Conservation (phyloP, 2,329 filamentous ascomycete genomes). For the Penicillium olsonii region DNA sequence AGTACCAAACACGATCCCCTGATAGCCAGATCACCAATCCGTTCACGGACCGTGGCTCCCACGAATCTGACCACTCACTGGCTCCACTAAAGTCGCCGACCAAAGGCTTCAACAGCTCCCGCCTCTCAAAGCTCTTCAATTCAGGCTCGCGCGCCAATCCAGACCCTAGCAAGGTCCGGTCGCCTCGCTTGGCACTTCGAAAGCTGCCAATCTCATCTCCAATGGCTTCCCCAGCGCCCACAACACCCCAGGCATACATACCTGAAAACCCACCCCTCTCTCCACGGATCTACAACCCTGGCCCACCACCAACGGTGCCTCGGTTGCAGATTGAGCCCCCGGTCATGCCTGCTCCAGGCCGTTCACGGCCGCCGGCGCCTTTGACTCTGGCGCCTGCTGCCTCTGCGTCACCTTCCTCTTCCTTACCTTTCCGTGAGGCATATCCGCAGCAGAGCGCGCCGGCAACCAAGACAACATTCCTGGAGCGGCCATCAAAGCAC, state of each 20-base stretch:
- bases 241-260: conserved; percentile 45
- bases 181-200: conserved; percentile 47
- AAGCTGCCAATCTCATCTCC: conserved; percentile 62
- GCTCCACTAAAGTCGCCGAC: conserved; percentile 26
- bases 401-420: conserved; percentile 34
- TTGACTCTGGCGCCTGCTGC: conserved; percentile 27
- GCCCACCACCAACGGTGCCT: conserved; percentile 57
- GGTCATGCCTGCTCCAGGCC: conserved; percentile 15
- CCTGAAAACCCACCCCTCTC: conserved; percentile 59
- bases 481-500: conserved; percentile 44
- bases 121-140: conserved; percentile 45
- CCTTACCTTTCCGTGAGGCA: conserved; percentile 48
- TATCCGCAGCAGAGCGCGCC: conserved; percentile 47
- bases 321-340: conserved; percentile 13
- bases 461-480: conserved; percentile 51
- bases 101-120: conserved; percentile 32
- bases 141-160: conserved; percentile 41
- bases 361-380: conserved; percentile 31
- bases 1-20: conserved; percentile 22
- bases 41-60: conserved; percentile 32
- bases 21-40: conserved; percentile 30
- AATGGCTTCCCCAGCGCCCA: conserved; percentile 48
- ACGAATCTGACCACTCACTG: conserved; percentile 25
- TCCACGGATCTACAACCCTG: conserved; percentile 58
- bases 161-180: conserved; percentile 46